Evolutionary conservation across 2,329 filamentous ascomycete genomes (phyloP).

Genomic region (Aaosphaeria arxii): DNA sequence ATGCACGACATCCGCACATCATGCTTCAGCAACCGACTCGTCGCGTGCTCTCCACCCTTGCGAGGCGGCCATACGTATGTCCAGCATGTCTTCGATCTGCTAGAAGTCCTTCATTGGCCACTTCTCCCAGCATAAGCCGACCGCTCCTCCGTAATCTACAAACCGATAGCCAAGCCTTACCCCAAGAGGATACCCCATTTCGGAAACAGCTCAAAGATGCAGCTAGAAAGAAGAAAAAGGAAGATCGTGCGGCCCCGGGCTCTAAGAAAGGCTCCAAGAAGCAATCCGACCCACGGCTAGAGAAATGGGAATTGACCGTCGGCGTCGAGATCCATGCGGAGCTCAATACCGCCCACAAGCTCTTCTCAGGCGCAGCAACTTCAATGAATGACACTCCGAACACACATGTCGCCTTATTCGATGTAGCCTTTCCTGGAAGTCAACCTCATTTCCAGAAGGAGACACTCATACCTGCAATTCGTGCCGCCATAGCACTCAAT

Average conservation of each 20-base stretch:
- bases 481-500: constrained; percentile 79
- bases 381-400: constrained; percentile 67
- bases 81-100: constrained; percentile 22
- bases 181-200: constrained; percentile 30
- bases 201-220: constrained; percentile 38
- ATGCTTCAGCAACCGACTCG: constrained; percentile 26
- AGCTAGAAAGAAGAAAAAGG: constrained; percentile 30
- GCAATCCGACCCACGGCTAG: constrained; percentile 20
- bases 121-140: not conserved
- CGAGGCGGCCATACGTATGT: constrained; percentile 27
- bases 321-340: constrained; percentile 98
- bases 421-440: constrained; percentile 82
- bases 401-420: constrained; percentile 83
- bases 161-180: constrained; percentile 14
- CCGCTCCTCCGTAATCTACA: constrained; percentile 18
- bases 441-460: constrained; percentile 82
- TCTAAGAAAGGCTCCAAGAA: constrained; percentile 9
- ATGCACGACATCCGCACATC: constrained; percentile 13
- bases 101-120: constrained; percentile 15
- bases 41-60: constrained; percentile 14
- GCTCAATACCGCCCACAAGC: constrained; percentile 81
- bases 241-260: constrained; percentile 7
- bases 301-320: constrained; percentile 87
- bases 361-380: constrained; percentile 69
- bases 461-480: constrained; percentile 82